Evolutionary conservation across 2,329 filamentous ascomycete genomes (phyloP).

Genomic region (Waltergamsia citrina): DNA sequence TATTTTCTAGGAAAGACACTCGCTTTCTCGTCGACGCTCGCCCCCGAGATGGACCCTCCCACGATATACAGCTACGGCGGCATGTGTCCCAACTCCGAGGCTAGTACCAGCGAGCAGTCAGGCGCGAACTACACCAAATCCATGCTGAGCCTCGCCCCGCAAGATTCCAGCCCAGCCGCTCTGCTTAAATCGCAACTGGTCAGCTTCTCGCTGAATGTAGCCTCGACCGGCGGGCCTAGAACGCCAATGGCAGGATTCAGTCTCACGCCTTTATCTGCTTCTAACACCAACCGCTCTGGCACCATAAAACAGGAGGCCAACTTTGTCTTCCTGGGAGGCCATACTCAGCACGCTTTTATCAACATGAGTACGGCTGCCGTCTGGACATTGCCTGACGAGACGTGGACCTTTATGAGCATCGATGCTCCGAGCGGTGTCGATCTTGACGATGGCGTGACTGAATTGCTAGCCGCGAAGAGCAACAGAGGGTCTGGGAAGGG

Average conservation of each 20-base stretch:
- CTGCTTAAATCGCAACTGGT: too few species aligned
- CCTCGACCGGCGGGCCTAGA: slow-evolving; percentile 48
- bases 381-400: slow-evolving; percentile 77
- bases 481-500: neutral
- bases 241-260: slow-evolving; percentile 82
- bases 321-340: slow-evolving; percentile 77
- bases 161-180: slow-evolving; percentile 15
- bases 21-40: slow-evolving; percentile 55
- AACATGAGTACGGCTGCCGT: slow-evolving; percentile 89
- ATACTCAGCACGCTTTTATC: slow-evolving; percentile 75
- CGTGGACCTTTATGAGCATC: slow-evolving; percentile 76
- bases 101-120: slow-evolving; percentile 52
- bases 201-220: slow-evolving; percentile 10
- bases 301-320: slow-evolving; percentile 63
- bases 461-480: slow-evolving; percentile 3
- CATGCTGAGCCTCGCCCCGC: slow-evolving; percentile 63
- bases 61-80: slow-evolving; percentile 74
- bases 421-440: slow-evolving; percentile 23
- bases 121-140: slow-evolving; percentile 69
- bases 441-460: slow-evolving; percentile 13
- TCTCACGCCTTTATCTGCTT: slow-evolving; percentile 63
- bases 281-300: slow-evolving; percentile 58
- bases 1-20: slow-evolving; percentile 48
- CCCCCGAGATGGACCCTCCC: slow-evolving; percentile 40
- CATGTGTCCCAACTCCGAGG: slow-evolving; percentile 58